Percentiles rank a stretch among this genome's conserved stretches.
Evolutionary conservation across 371 early-diverging fungal species (phyloP).

Genomic region (Mucor plumbeus): DNA sequence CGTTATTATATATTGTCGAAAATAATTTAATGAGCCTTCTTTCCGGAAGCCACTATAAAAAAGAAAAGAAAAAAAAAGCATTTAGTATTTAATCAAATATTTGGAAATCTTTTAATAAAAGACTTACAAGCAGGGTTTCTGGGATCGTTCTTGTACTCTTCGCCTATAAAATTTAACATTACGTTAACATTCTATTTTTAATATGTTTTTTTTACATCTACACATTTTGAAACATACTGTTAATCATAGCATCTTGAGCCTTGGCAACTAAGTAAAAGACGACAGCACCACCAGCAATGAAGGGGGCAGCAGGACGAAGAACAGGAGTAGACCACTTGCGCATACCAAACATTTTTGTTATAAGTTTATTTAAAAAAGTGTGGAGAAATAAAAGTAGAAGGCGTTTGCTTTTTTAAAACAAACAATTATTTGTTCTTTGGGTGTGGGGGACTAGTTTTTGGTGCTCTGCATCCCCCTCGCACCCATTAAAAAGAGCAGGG

Average conservation of each 20-base stretch:
- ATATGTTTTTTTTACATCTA: not conserved
- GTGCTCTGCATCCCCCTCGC: not conserved
- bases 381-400: conserved; percentile 15
- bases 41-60: conserved; percentile 53
- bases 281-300: conserved; percentile 49
- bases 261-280: conserved; percentile 56
- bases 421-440: conserved; percentile 2
- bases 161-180: conserved; percentile 34
- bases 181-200: not conserved
- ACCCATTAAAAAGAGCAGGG: conserved; percentile 9
- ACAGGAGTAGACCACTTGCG: conserved; percentile 59
- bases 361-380: conserved; percentile 9
- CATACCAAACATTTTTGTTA: conserved; percentile 54
- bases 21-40: conserved; percentile 55
- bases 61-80: not conserved
- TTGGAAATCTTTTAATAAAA: not conserved
- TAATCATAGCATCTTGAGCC: conserved; percentile 57
- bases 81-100: not conserved
- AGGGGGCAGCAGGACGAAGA: conserved; percentile 55
- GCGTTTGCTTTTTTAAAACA: conserved; percentile 7
- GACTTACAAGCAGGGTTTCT: conserved; percentile 65
- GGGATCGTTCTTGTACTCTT: conserved; percentile 60
- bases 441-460: conserved; percentile 9
- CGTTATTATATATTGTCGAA: not conserved
- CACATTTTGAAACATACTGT: conserved; percentile 32